Evolutionary conservation across 192 early-diverging fungal genomes (phyloP), one percentile per base, ranked within the genome.

Genomic region (Entomortierella beljakovae): DNA sequence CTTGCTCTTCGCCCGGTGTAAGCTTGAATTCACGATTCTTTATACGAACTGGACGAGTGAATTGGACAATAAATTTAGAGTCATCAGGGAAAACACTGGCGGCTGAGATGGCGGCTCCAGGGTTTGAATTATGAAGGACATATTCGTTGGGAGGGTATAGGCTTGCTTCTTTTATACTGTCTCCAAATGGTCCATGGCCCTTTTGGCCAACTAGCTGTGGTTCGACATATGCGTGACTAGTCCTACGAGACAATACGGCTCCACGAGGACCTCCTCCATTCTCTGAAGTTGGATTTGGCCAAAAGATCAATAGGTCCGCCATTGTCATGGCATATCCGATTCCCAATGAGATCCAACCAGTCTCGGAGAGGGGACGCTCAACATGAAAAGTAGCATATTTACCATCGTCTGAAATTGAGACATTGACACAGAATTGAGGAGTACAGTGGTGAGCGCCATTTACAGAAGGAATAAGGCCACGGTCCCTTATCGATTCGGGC

Each of bases 281-380:
- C 13, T 38, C 37, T 0, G 60, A 29, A 4, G 38, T 57, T 0
- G 34, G 54, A 49, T 58, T 79, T 25, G 74, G 74, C 74, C 74
- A 79, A 26, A 79, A 28, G 37, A 79, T 64, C 25, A 79, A 42
- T 23, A 79, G 54, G 32, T 79, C 74, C 2, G 74, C 74, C 34
- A 53, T 69, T 16, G 74, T 79, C 74, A 79, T 79, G 11, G 74
- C 74, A 51, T 79, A 79, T 16, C 74, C 74, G 9, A 79, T 64
- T 15, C 74, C 74, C 22, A 79, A 55, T 4, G 74, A 48, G 46
- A 79, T 69, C 74, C 74, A 79, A 10, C 74, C 74, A 2, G 67
- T 79, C 10, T 54, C 50, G 13, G 49, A 57, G 3, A 69, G 31
- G 7, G 57, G 22, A 9, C 74, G 60, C 28, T 79, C 74, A 35